A percentile compares a stretch with the other conserved stretches of the same genome.
These are phyloP conservation scores for Senna tora DNA, from an alignment of 306 rosid species.

Conservation along the genomic window DNA sequence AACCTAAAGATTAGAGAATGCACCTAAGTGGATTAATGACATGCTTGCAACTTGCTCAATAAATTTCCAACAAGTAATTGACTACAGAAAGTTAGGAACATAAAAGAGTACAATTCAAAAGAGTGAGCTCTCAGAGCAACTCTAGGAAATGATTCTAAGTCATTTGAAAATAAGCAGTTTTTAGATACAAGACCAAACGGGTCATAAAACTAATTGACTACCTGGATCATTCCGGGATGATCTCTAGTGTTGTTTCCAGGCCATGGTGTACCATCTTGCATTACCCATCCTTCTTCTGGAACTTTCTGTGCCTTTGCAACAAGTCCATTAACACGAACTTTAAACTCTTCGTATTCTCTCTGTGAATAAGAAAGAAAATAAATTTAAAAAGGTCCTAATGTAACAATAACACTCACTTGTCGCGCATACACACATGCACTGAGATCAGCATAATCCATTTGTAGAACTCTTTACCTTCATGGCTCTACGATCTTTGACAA, in stretches of 20 bases:
- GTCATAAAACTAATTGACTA: slow-evolving; percentile 23
- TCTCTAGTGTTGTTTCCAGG: slow-evolving; percentile 99
- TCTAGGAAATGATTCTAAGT: slow-evolving; percentile 11
- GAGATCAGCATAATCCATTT: slow-evolving; percentile 6
- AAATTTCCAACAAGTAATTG: slow-evolving; percentile 16
- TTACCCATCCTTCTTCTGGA: slow-evolving; percentile 97
- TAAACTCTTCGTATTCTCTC: slow-evolving; percentile 98
- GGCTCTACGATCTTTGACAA: slow-evolving; percentile 96
- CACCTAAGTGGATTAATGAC: slow-evolving; percentile 8
- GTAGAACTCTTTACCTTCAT: slow-evolving; percentile 71
- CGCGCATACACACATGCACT: background rate
- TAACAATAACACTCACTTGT: background rate
- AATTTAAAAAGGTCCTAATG: slow-evolving; percentile 25
- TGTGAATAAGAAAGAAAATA: slow-evolving; percentile 35
- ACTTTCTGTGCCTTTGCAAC: slow-evolving; percentile 84
- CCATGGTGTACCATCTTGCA: slow-evolving; percentile 99
- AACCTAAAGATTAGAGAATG: slow-evolving; percentile 57
- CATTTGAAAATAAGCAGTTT: too few relatives aligned
- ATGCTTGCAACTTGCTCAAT: background rate
- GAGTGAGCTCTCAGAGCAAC: slow-evolving; percentile 20
- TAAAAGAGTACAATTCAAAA: slow-evolving; percentile 1
- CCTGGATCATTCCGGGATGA: slow-evolving; percentile 99
- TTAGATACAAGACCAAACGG: too few relatives aligned
- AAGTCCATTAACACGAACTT: slow-evolving; percentile 80
- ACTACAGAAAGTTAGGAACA: slow-evolving; percentile 14